Base-by-base conservation (phyloP, 176 grass and related monocot genomes). In the Hyparrhenia diplandra region DNA sequence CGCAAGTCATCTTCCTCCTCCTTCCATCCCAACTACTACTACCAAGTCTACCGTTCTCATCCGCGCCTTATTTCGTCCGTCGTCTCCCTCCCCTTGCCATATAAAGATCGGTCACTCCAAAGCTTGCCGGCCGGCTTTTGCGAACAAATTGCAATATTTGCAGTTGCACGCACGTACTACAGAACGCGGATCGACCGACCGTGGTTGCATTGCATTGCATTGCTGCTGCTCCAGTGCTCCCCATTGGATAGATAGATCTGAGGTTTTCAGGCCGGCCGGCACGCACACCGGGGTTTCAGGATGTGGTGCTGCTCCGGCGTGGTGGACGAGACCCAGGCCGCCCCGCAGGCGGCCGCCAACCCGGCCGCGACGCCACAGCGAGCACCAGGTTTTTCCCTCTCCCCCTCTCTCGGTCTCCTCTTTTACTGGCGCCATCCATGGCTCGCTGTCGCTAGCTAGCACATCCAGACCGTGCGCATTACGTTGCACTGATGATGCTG, bases 261-360 rank as follows among this genome's bases (percentile, higher is more conserved):
- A 79, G 43, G 21, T 18, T 68, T 66, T 68, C 63, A 37, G 45
- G 30, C 7, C 65, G 76, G 13, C n/a, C n/a, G n/a, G n/a, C n/a
- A n/a, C n/a, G n/a, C 29, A n/a, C 29, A 6, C 23, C 14, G 3
- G 14, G 39, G 13, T 54, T 25, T 14, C 18, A 89, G 43, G 57
- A 85, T 89, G 87, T 89, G 83, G 87, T 89, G 87, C 57, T 40
- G 72, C 24, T 2, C 13, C 46, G 83, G 78, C 28, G 78, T 36
- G 21, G 78, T 37, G 72, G 87, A 85, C 73, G 83, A 85, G 78
- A 58, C 18, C 32, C 21, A 58, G 45, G 46, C n/a, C 87, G 78
- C 78, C 14, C 64, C 78, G 66, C 72, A 13, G 64, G 54, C 64
- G 41, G 42, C 45, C 34, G 34, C 64, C 72, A 47, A 66, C 78